These are phyloP conservation scores for Colletotrichum graminicola DNA, from an alignment of 2,329 filamentous ascomycete species.

Conservation along the genomic window DNA sequence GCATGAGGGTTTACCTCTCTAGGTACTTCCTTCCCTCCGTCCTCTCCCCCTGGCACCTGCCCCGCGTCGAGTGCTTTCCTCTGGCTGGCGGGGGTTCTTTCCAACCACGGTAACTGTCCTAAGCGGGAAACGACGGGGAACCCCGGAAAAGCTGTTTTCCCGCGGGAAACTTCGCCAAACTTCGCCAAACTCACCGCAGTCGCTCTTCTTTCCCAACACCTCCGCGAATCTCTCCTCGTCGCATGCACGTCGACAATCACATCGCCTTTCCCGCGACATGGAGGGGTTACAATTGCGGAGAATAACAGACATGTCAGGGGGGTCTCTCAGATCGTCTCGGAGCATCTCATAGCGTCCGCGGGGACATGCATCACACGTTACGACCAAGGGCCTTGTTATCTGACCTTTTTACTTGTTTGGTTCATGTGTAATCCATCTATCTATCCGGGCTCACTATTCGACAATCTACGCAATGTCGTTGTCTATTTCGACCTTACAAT, in stretches of 20 bases:
- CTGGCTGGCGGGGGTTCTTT: slow-evolving; percentile 10
- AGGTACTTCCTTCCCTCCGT: slow-evolving; percentile 3
- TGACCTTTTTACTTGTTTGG: not conserved
- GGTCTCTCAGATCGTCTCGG: not conserved
- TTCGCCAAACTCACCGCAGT: slow-evolving; percentile 28
- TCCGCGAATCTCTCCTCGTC: too few species aligned
- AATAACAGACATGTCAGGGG: not conserved
- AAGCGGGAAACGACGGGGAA: slow-evolving; percentile 3
- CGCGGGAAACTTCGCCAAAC: slow-evolving; percentile 28
- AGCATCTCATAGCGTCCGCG: not conserved
- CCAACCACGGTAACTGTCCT: not conserved
- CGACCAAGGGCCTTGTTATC: too few species aligned
- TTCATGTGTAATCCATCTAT: not conserved
- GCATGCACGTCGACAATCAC: not conserved
- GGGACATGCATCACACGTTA: not conserved
- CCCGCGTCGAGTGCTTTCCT: not conserved
- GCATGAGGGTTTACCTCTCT: too few species aligned
- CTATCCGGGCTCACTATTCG: not conserved
- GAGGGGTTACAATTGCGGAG: not conserved
- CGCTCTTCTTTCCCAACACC: not conserved
- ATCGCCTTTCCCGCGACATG: not conserved
- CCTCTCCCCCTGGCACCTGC: not conserved
- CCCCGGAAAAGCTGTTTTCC: slow-evolving; percentile 8
- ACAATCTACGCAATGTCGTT: not conserved
- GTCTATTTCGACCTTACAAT: not conserved